Conservation (phyloP, 371 early-diverging fungal species). For the Scutellospora calospora region DNA sequence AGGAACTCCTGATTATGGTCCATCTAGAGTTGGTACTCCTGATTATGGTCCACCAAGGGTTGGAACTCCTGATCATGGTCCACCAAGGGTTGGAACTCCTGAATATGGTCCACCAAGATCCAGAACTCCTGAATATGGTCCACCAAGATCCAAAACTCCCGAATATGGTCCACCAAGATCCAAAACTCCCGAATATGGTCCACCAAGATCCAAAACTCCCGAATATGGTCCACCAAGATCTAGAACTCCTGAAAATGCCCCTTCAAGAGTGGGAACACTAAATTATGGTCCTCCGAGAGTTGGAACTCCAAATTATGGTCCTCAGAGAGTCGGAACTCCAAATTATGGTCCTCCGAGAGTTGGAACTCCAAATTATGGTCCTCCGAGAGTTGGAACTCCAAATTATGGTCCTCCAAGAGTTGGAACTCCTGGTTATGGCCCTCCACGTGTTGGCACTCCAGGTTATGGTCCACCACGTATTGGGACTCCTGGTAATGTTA, state of each 20-base stretch:
- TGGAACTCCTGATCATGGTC: neutral
- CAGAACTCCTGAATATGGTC: slow-evolving; percentile 7
- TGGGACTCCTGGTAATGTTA: neutral
- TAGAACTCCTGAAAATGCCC: too few species aligned
- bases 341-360: neutral
- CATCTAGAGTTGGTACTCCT: neutral
- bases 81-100: neutral
- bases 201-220: too few species aligned
- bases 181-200: slow-evolving; percentile 1
- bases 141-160: neutral
- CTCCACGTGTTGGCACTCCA: too few species aligned
- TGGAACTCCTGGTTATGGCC: neutral
- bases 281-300: too few species aligned
- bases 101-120: neutral
- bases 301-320: too few species aligned
- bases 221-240: too few species aligned
- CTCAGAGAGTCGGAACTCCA: neutral
- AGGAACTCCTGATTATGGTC: neutral
- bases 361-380: neutral
- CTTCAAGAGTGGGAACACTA: too few species aligned
- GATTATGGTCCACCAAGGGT: neutral
- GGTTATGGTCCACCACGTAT: too few species aligned
- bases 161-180: neutral
- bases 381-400: neutral
- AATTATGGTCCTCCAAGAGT: neutral